A percentile compares a stretch with the other conserved stretches of the same genome.
phyloP scores from a whole-genome alignment of 2,329 filamentous ascomycete species.

The Diaporthe citri region DNA sequence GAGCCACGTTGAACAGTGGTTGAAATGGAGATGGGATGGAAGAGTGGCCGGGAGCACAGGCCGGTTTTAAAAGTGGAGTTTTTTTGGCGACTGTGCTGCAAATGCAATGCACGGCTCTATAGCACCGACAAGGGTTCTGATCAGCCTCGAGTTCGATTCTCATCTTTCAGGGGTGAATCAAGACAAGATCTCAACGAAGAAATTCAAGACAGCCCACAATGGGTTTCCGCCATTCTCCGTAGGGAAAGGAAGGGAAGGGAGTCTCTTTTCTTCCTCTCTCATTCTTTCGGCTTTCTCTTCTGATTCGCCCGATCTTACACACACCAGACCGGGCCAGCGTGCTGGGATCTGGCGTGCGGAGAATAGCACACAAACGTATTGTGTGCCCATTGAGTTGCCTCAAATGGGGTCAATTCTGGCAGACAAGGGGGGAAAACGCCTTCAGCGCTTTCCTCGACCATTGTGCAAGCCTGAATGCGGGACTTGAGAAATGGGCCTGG shows the following conservation, averaged over 20 bases:
- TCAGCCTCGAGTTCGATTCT: conserved; percentile 42
- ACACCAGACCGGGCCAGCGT: conserved; percentile 8
- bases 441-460: not conserved
- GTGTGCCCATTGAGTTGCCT: conserved; percentile 29
- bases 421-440: not conserved
- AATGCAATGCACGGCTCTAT: conserved; percentile 41
- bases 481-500: conserved; percentile 9
- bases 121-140: conserved; percentile 41
- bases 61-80: conserved; percentile 41
- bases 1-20: conserved; percentile 37
- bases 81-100: conserved; percentile 38
- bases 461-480: not conserved
- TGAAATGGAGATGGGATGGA: conserved; percentile 39
- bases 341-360: conserved; percentile 26
- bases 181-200: conserved; percentile 40
- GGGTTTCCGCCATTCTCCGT: conserved; percentile 39
- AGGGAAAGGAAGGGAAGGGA: conserved; percentile 38
- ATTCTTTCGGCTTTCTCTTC: conserved; percentile 27
- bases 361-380: conserved; percentile 32
- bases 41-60: conserved; percentile 42
- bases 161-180: conserved; percentile 42
- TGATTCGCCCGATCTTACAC: conserved; percentile 30
- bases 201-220: conserved; percentile 38
- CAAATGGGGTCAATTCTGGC: conserved; percentile 10
- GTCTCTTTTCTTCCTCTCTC: conserved; percentile 43